phyloP scores from a whole-genome alignment of 306 rosid species.

The Hippophae tibetana region DNA sequence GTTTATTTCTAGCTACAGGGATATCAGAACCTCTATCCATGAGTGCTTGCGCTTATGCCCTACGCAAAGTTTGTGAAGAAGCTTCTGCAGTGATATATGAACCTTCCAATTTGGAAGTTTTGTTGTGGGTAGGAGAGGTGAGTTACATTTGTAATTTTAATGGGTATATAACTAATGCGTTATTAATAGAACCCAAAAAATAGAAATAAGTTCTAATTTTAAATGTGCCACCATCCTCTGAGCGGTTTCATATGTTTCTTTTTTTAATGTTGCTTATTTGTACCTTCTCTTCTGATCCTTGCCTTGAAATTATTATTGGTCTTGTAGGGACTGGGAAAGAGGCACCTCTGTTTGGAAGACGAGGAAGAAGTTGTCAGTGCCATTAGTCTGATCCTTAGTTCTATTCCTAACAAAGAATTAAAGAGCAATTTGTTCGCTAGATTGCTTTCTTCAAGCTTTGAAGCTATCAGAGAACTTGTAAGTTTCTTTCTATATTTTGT shows the following conservation, averaged over 20 bases:
- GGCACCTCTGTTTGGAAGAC: slow-evolving; percentile 79
- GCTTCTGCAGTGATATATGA: slow-evolving; percentile 71
- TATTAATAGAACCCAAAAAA: neutral
- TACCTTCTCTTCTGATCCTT: slow-evolving; percentile 5
- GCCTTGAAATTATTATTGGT: slow-evolving; percentile 14
- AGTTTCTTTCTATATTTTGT: slow-evolving; percentile 21
- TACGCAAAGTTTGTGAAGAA: slow-evolving; percentile 91
- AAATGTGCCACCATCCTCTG: neutral
- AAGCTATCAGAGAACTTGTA: slow-evolving; percentile 84
- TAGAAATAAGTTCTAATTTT: neutral
- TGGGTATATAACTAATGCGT: slow-evolving; percentile 1
- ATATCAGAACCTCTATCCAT: slow-evolving; percentile 73
- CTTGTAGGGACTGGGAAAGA: slow-evolving; percentile 65
- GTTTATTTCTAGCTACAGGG: slow-evolving; percentile 86
- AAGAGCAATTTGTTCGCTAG: slow-evolving; percentile 76
- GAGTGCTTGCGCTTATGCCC: slow-evolving; percentile 76
- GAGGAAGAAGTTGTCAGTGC: slow-evolving; percentile 93
- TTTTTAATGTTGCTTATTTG: too few relatives aligned
- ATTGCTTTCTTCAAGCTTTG: slow-evolving; percentile 83
- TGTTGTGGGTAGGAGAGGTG: slow-evolving; percentile 99
- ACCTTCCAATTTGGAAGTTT: slow-evolving; percentile 82
- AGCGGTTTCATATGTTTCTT: neutral
- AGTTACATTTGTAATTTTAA: slow-evolving; percentile 14
- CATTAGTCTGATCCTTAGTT: slow-evolving; percentile 69
- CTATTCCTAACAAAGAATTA: slow-evolving; percentile 66